A percentile compares a stretch with the other conserved stretches of the same genome.
These are phyloP conservation scores for Ogataea wickerhamii DNA, from an alignment of 805 yeast genomes.

Conservation along the genomic window DNA sequence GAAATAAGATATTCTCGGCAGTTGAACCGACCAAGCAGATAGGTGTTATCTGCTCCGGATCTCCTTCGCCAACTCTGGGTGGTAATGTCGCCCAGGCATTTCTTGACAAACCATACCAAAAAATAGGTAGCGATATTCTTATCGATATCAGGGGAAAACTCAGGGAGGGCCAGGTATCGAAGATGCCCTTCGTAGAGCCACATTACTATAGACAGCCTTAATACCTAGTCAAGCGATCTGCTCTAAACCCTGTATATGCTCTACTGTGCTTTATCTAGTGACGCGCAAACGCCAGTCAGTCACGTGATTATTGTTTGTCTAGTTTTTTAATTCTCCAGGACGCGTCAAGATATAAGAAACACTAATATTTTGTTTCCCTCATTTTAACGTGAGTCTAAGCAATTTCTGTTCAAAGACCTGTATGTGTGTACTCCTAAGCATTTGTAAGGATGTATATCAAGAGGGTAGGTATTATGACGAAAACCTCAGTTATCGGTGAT, in stretches of 20 bases:
- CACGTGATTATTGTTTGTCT: background rate
- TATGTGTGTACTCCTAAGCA: too few relatives aligned
- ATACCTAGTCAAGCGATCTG: too few relatives aligned
- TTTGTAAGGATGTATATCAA: slow-evolving; percentile 26
- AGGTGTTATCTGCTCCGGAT: slow-evolving; percentile 55
- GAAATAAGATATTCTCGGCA: slow-evolving; percentile 55
- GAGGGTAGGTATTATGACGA: slow-evolving; percentile 22
- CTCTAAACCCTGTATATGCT: too few relatives aligned
- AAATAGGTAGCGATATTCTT: slow-evolving; percentile 67
- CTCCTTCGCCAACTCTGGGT: slow-evolving; percentile 58
- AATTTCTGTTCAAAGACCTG: too few relatives aligned
- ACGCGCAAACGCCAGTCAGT: too few relatives aligned
- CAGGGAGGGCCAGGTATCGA: slow-evolving; percentile 70
- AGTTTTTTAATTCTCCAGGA: background rate
- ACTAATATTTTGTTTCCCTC: background rate
- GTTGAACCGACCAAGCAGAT: slow-evolving; percentile 52
- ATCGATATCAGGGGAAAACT: slow-evolving; percentile 82
- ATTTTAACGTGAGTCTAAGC: slow-evolving; percentile 2
- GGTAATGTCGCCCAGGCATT: slow-evolving; percentile 91
- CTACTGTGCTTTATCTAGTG: too few relatives aligned
- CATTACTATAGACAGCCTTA: slow-evolving; percentile 50
- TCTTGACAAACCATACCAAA: slow-evolving; percentile 64
- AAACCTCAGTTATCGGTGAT: slow-evolving; percentile 1
- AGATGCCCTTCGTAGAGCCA: slow-evolving; percentile 80
- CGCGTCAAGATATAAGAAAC: background rate